Evolutionary conservation across 768 basidiomycete species (phyloP).

Genomic region (Rhizopogon vinicolor): DNA sequence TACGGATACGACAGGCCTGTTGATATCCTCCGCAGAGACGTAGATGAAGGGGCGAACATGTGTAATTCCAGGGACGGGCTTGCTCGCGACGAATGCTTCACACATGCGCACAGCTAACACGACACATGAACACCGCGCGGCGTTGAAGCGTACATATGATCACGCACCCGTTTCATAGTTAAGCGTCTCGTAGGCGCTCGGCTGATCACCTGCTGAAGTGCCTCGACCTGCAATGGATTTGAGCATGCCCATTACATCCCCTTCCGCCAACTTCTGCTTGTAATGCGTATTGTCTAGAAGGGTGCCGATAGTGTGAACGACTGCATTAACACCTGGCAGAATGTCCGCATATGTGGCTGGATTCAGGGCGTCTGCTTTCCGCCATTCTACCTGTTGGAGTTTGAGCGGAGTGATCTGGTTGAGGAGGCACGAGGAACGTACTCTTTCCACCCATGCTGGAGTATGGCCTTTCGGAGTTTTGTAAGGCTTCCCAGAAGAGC

Average conservation of each 20-base stretch:
- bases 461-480: conserved; percentile 85
- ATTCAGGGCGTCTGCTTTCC: conserved; percentile 73
- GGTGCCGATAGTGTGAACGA: conserved; percentile 93
- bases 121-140: conserved; percentile 9
- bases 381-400: conserved; percentile 75
- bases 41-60: conserved; percentile 75
- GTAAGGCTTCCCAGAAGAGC: conserved; percentile 85
- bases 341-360: conserved; percentile 70
- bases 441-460: conserved; percentile 82
- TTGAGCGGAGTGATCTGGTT: conserved; percentile 7
- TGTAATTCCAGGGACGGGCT: conserved; percentile 24
- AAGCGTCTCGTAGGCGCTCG: conserved; percentile 65
- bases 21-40: conserved; percentile 86
- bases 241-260: conserved; percentile 49
- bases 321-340: conserved; percentile 61
- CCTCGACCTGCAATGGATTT: conserved; percentile 42
- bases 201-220: conserved; percentile 42
- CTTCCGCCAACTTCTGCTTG: conserved; percentile 65
- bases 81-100: conserved; percentile 61
- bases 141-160: conserved; percentile 2
- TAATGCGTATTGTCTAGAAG: conserved; percentile 80
- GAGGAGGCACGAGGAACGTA: conserved; percentile 26
- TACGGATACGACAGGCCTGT: conserved; percentile 78
- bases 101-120: conserved; percentile 66
- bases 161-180: conserved; percentile 87